Evolutionary conservation across 2,329 filamentous ascomycete species (phyloP).

Genomic region (Phaeosphaeriaceae sp.): DNA sequence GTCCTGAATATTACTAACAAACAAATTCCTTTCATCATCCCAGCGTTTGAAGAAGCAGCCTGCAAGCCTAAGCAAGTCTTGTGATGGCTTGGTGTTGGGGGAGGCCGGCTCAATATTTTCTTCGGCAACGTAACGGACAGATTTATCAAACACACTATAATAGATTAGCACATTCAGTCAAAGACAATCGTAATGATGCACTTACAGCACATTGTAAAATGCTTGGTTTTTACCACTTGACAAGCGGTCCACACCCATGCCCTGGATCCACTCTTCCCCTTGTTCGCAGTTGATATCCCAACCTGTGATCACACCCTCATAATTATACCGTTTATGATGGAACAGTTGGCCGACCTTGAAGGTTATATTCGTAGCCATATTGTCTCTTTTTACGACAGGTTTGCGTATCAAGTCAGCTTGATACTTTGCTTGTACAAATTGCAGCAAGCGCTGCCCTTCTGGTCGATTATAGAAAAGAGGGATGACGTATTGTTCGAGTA

Average conservation of each 20-base stretch:
- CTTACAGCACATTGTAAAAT: conserved; percentile 89
- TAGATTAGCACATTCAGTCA: background rate
- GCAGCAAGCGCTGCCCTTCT: conserved; percentile 61
- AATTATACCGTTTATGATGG: conserved; percentile 78
- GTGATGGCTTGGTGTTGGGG: conserved; percentile 52
- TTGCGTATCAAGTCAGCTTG: conserved; percentile 63
- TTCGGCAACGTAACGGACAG: conserved; percentile 76
- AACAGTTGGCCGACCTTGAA: conserved; percentile 78
- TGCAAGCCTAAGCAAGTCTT: conserved; percentile 71
- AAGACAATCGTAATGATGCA: conserved; percentile 31
- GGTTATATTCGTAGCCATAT: conserved; percentile 21
- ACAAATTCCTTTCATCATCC: conserved; percentile 68
- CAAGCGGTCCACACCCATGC: conserved; percentile 66
- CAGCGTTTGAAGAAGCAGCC: conserved; percentile 91
- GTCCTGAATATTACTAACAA: conserved; percentile 83
- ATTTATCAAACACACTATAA: conserved; percentile 70
- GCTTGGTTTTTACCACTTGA: conserved; percentile 68
- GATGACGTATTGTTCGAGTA: conserved; percentile 71
- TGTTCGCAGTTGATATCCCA: conserved; percentile 73
- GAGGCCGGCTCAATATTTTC: conserved; percentile 70
- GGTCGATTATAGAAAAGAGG: conserved; percentile 63
- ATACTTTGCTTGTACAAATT: conserved; percentile 63
- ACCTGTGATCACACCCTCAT: conserved; percentile 83
- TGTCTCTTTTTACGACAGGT: conserved; percentile 25
- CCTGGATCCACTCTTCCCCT: conserved; percentile 67